Evolutionary conservation across 306 rosid genomes (phyloP).

Genomic region (Acacia confusa): DNA sequence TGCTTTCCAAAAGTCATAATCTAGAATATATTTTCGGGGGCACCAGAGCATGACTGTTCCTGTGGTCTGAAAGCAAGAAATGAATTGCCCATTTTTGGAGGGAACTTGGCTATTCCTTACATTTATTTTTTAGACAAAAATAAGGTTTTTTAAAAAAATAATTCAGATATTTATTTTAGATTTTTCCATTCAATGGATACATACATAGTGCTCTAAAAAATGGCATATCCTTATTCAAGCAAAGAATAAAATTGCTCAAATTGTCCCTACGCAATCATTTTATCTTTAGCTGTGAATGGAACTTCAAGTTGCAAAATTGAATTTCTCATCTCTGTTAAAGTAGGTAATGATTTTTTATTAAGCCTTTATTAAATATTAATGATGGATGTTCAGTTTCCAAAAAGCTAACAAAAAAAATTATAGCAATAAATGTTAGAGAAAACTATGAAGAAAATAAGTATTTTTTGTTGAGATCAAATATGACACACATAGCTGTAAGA

Average conservation of each 20-base stretch:
- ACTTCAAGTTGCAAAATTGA: neutral
- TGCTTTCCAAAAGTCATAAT: neutral
- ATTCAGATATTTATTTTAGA: slow-evolving; percentile 1
- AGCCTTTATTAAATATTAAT: slow-evolving; percentile 7
- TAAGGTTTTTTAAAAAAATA: slow-evolving; percentile 6
- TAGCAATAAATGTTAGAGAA: slow-evolving; percentile 5
- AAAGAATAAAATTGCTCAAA: neutral
- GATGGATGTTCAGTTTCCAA: neutral
- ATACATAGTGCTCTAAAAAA: slow-evolving; percentile 8
- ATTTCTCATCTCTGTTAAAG: neutral
- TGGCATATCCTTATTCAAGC: neutral
- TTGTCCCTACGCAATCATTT: neutral
- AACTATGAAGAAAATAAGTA: neutral
- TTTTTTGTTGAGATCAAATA: neutral
- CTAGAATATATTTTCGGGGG: neutral
- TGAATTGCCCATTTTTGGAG: neutral
- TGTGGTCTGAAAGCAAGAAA: neutral
- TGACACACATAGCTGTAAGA: neutral
- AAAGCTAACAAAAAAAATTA: neutral
- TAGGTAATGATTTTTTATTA: neutral
- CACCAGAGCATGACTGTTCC: slow-evolving; percentile 15
- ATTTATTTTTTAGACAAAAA: slow-evolving; percentile 9
- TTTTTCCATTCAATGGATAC: neutral
- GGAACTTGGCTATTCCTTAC: neutral
- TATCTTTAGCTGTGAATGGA: neutral